phyloP scores from a whole-genome alignment of 2,329 filamentous ascomycete genomes.

The Biscogniauxia marginata region DNA sequence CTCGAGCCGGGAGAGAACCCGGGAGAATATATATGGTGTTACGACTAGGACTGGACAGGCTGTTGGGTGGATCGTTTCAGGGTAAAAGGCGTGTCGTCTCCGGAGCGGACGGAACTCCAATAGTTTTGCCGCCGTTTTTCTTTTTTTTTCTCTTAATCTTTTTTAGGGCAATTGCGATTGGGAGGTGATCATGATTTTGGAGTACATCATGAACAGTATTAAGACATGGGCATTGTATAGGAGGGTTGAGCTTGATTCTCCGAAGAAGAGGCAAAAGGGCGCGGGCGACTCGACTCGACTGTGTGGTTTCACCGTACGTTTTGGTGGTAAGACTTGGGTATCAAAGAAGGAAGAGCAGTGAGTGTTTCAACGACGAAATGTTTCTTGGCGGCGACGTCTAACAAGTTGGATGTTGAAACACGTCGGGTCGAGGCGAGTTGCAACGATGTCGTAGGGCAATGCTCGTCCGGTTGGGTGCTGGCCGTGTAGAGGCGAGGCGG shows the following conservation, averaged over 20 bases:
- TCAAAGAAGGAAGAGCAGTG: neutral
- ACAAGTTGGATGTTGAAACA: too few species aligned
- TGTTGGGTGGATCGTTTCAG: constrained; percentile 19
- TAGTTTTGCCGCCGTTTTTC: constrained; percentile 6
- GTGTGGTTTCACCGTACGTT: neutral
- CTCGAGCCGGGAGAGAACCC: neutral
- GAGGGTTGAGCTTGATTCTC: too few species aligned
- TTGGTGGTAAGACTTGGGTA: neutral
- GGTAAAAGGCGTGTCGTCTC: constrained; percentile 13
- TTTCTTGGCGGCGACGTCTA: constrained; percentile 10
- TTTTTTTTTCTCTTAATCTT: too few species aligned
- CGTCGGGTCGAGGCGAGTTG: too few species aligned
- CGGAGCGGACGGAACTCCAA: constrained; percentile 15
- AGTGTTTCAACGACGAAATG: constrained; percentile 13
- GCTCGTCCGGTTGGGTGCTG: too few species aligned
- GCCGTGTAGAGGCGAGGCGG: too few species aligned
- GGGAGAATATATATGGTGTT: constrained; percentile 6
- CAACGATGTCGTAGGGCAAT: too few species aligned
- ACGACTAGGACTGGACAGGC: constrained; percentile 13
- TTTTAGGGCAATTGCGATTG: constrained; percentile 18
- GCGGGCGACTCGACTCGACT: constrained; percentile 1
- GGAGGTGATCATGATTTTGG: constrained; percentile 9
- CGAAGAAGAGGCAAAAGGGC: neutral
- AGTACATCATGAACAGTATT: constrained; percentile 17
- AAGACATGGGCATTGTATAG: constrained; percentile 1